Base-by-base conservation (phyloP, 768 basidiomycete genomes). In the Cubamyces lactineus region DNA sequence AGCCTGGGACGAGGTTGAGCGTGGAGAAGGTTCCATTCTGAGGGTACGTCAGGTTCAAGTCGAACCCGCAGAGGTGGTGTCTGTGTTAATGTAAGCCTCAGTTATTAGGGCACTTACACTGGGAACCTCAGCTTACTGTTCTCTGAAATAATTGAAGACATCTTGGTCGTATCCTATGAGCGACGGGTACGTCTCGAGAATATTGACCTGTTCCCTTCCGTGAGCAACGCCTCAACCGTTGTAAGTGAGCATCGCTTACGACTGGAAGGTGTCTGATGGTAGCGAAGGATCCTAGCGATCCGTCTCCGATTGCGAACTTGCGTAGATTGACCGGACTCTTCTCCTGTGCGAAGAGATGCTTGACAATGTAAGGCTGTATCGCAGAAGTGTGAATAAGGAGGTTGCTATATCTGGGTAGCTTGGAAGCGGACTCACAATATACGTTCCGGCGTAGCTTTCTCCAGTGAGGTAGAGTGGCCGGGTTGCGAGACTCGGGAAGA, bases 361-460 rank as follows among this genome's bases (percentile, higher is more conserved):
- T 89, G 59, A 84, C 74, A 66, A 91, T 90, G 69, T 91, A 90
- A 0, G 82, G 76, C 52, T 91, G 75, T n/a, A 15, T 78, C 50
- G 34, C 34, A 34, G 34, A 11, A 11, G 6, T 11, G 34, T 6
- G 34, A 11, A 1, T 34, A 4, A 34, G 34, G 34, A 11, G 34
- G 9, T 5, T 11, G 9, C 9, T 34, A 76, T 76, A 65, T 88
- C 86, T 68, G 86, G 86, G 21, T 83, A 16, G 6, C 43, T n/a
- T 12, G 30, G 9, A 0, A 40, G 13, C 39, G 38, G 21, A 69
- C 84, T 66, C 56, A 85, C 84, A 52, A 90, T 88, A 66, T 86
- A 89, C 60, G 79, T 80, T 38, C 89, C 89, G 15, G 89, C 84
- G 70, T 90, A 90, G 67, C 86, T 88, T 73, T 91, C 89, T 3